Evolutionary conservation across 2,329 filamentous ascomycete species (phyloP).

Genomic region (Fusarium sp.): DNA sequence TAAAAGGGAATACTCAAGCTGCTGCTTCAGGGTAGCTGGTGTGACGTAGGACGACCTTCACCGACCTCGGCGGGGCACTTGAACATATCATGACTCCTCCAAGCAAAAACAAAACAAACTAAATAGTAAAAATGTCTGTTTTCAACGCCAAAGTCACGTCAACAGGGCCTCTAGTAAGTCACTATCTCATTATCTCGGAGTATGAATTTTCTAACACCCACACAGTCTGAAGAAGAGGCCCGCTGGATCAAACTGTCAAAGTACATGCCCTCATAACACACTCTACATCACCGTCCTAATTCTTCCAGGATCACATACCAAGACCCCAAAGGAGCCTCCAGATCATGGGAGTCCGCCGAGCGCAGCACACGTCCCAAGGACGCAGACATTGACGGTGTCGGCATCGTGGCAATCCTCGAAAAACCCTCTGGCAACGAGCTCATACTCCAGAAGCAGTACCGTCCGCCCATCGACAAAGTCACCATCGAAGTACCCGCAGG

Average conservation of each 20-base stretch:
- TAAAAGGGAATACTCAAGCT: too few relatives aligned
- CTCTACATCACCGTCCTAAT: constrained; percentile 6
- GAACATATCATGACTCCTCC: constrained; percentile 18
- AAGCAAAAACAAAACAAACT: not conserved
- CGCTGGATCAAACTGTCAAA: constrained; percentile 70
- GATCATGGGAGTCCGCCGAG: constrained; percentile 79
- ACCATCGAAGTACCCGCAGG: constrained; percentile 74
- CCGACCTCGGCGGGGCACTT: constrained; percentile 33
- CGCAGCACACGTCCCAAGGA: constrained; percentile 72
- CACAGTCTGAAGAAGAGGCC: constrained; percentile 62
- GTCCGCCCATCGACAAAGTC: constrained; percentile 69
- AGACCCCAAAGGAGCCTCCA: constrained; percentile 67
- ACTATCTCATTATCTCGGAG: fast-evolving
- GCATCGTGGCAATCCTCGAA: constrained; percentile 76
- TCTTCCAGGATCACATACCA: constrained; percentile 68
- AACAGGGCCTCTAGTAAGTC: constrained; percentile 58
- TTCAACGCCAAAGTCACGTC: constrained; percentile 57
- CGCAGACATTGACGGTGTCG: constrained; percentile 76
- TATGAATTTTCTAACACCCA: not conserved
- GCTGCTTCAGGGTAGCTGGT: constrained; percentile 31
- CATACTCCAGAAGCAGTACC: constrained; percentile 74
- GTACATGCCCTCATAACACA: constrained; percentile 50
- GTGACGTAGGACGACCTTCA: constrained; percentile 29
- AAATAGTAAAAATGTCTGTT: constrained; percentile 53
- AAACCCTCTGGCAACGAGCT: constrained; percentile 64